Evolutionary conservation across 2,329 filamentous ascomycete species (phyloP).

Genomic region (Epichloe amarillans): DNA sequence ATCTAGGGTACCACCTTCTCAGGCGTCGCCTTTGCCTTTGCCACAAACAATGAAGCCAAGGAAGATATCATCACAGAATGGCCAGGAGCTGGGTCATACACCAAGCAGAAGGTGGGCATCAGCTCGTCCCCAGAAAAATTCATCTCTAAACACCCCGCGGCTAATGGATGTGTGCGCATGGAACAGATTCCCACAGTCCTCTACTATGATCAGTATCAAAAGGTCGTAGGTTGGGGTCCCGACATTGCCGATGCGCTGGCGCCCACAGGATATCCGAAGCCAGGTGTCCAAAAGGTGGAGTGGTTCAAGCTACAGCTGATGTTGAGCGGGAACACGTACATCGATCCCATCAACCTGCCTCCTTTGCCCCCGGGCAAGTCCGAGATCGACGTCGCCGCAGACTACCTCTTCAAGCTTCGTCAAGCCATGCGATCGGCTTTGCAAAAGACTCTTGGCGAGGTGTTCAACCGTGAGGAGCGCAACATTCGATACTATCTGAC

Average conservation of each 20-base stretch:
- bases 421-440: constrained; percentile 93
- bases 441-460: constrained; percentile 91
- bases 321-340: constrained; percentile 97
- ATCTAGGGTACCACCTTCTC: constrained; percentile 88
- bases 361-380: constrained; percentile 98
- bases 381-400: constrained; percentile 97
- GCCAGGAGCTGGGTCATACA: constrained; percentile 94
- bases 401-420: constrained; percentile 95
- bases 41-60: constrained; percentile 92
- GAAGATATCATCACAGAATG: constrained; percentile 99
- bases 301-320: constrained; percentile 99
- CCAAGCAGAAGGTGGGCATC: constrained; percentile 79
- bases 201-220: constrained; percentile 98
- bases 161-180: background rate
- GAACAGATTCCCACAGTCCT: constrained; percentile 90
- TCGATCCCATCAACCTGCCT: constrained; percentile 96
- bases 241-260: constrained; percentile 95
- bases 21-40: constrained; percentile 92
- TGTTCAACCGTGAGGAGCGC: constrained; percentile 94
- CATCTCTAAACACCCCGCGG: background rate
- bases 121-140: background rate
- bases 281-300: constrained; percentile 95
- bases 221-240: constrained; percentile 98
- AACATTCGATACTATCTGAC: constrained; percentile 97
- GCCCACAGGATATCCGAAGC: constrained; percentile 93